phyloP scores from a whole-genome alignment of 2,329 filamentous ascomycete genomes.

The Bipolaris victoriae region DNA sequence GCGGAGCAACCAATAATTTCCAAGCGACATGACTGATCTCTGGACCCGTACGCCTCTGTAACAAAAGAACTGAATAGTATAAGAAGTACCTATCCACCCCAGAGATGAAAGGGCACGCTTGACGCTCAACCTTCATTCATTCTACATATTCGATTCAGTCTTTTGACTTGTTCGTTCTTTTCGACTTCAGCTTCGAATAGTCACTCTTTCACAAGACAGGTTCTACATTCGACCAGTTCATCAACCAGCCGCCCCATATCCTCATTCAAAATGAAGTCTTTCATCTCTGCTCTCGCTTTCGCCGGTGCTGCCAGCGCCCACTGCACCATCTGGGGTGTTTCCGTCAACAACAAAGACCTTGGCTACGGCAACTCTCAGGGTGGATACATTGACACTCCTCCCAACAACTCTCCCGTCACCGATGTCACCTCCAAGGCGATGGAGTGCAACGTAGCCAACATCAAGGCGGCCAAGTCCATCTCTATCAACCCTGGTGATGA shows the following conservation, averaged over 20 bases:
- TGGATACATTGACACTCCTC: conserved; percentile 58
- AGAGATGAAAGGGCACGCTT: conserved; percentile 33
- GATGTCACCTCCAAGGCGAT: conserved; percentile 45
- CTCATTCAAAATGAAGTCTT: conserved; percentile 41
- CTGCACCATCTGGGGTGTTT: conserved; percentile 44
- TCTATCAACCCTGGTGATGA: conserved; percentile 57
- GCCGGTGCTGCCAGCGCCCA: conserved; percentile 42
- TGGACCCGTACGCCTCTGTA: background rate
- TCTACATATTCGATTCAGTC: conserved; percentile 22
- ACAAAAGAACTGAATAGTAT: conserved; percentile 20
- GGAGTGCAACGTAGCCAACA: conserved; percentile 45
- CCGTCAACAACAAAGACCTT: conserved; percentile 52
- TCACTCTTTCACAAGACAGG: conserved; percentile 19
- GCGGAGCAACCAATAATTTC: no score
- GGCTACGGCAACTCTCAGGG: conserved; percentile 43
- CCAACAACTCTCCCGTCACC: conserved; percentile 46
- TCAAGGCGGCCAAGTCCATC: conserved; percentile 50
- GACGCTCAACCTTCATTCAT: conserved; percentile 38
- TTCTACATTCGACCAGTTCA: conserved; percentile 7
- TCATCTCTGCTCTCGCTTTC: conserved; percentile 38
- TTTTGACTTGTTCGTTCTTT: conserved; percentile 25
- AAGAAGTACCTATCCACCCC: conserved; percentile 21
- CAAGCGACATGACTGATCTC: background rate
- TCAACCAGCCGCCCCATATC: conserved; percentile 5
- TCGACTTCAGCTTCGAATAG: conserved; percentile 23